phyloP scores from a whole-genome alignment of 768 basidiomycete species.

The Macrolepiota dolichaula region DNA sequence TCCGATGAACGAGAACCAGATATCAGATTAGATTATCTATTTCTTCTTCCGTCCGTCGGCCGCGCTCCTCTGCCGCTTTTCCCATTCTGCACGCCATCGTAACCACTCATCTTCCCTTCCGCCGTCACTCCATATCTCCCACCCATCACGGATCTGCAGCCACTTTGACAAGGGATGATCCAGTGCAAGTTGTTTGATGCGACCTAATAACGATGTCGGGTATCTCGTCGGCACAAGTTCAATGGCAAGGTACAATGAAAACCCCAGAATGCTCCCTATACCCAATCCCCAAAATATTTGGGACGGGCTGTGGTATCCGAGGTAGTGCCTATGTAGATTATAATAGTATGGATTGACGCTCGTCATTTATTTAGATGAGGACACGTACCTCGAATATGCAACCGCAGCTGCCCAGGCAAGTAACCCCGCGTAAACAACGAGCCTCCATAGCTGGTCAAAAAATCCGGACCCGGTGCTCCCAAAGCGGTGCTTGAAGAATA shows the following conservation, averaged over 20 bases:
- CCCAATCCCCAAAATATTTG: conserved; percentile 76
- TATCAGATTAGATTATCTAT: neutral
- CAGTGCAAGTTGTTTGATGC: conserved; percentile 45
- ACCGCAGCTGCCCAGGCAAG: conserved; percentile 58
- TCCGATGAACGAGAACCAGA: neutral
- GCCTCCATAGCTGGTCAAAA: conserved; percentile 51
- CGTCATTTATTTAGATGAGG: neutral
- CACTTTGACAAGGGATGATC: conserved; percentile 56
- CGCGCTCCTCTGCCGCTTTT: conserved; percentile 27
- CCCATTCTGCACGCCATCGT: conserved; percentile 61
- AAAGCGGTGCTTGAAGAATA: conserved; percentile 69
- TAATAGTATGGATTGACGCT: neutral
- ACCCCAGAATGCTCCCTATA: conserved; percentile 58
- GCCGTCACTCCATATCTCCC: conserved; percentile 79
- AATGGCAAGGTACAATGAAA: conserved; percentile 47
- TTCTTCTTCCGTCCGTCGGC: neutral
- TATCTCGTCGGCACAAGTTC: conserved; percentile 55
- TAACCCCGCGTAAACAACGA: conserved; percentile 45
- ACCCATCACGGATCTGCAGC: conserved; percentile 76
- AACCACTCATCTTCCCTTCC: conserved; percentile 71
- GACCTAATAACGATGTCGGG: conserved; percentile 55
- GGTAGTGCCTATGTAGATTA: conserved; percentile 45
- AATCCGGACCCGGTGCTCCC: conserved; percentile 43
- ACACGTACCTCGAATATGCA: conserved; percentile 72
- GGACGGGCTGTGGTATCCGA: conserved; percentile 69